Base-by-base conservation (phyloP, 108 stramenopile species). In the Nitzschia palea region DNA sequence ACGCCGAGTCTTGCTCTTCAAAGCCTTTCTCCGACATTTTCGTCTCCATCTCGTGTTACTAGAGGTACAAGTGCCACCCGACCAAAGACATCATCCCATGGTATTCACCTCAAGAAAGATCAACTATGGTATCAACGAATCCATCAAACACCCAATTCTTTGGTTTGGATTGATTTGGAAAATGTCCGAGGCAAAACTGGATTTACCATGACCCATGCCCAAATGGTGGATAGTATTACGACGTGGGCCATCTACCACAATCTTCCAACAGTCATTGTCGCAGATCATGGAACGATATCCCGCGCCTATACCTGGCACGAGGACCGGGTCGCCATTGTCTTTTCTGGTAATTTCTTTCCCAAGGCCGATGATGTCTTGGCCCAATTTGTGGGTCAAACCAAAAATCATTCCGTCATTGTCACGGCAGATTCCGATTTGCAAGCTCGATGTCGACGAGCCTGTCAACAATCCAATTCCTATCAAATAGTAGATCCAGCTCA, bases 281-380 rank as follows among this genome's bases (percentile, higher is more conserved):
- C 86, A 18, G 88, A 89, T 74, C 88, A 89, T 61, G 88, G 85
- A 3, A 59, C 71, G 12, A 32, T 61, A 45, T 47, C 53, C 0
- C 65, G 59, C 20, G 85, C 79, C 15, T n/a, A n/a, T n/a, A 79
- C 78, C 61, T 80, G 68, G 44, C 34, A 80, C 2, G 42, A 76
- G 8, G 29, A 66, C 8, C 29, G 54, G 1, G 31, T 81, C 18
- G 74, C 80, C 0, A 32, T 81, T 10, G 73, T 78, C 2, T 86
- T 89, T 73, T 72, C 84, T 1, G 85, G 85, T 9, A 79, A 81
- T 18, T 48, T 40, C 37, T 20, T 34, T 34, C 58, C 67, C 45
- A 86, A 83, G 0, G 88, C 88, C 0, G 88, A 89, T 67, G 88
- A 89, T 76, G 77, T 89, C n/a, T 82, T 89, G 44, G 88, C 85